Conservation (phyloP, 768 basidiomycete species). For the Naganishia randhawae region DNA sequence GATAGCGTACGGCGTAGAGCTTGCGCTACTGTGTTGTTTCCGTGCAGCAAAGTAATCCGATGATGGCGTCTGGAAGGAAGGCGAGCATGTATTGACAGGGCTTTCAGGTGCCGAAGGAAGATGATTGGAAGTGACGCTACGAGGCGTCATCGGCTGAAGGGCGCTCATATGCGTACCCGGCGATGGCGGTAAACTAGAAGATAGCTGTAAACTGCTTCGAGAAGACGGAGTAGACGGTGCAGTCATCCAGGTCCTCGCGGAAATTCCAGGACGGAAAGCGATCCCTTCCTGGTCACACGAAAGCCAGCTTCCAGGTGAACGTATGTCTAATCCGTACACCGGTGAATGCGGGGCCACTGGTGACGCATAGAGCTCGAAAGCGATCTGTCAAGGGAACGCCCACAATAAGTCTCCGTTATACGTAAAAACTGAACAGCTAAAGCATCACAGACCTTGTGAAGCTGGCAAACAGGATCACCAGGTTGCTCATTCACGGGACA, state of each 20-base stretch:
- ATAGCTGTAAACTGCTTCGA: slow-evolving; percentile 12
- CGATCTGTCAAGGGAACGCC: slow-evolving; percentile 23
- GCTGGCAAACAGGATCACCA: slow-evolving; percentile 89
- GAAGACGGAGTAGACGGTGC: slow-evolving; percentile 25
- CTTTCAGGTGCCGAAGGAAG: slow-evolving; percentile 41
- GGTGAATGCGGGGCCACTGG: slow-evolving; percentile 27
- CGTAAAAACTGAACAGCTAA: too few relatives aligned
- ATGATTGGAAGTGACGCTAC: slow-evolving; percentile 19
- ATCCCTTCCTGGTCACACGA: slow-evolving; percentile 39
- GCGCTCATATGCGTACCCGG: slow-evolving; percentile 36
- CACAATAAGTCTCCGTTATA: background rate
- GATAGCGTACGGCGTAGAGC: slow-evolving; percentile 5
- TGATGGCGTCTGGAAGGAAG: slow-evolving; percentile 26
- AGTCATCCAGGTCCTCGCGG: slow-evolving; percentile 33
- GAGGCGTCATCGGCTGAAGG: slow-evolving; percentile 46
- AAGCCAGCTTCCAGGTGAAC: slow-evolving; percentile 40
- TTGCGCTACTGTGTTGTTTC: slow-evolving; percentile 16
- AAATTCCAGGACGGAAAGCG: slow-evolving; percentile 30
- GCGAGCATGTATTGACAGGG: slow-evolving; percentile 28
- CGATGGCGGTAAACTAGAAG: slow-evolving; percentile 34
- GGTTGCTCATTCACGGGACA: slow-evolving; percentile 72
- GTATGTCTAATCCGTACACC: slow-evolving; percentile 27
- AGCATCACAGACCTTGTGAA: slow-evolving; percentile 68
- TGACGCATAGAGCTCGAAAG: slow-evolving; percentile 41
- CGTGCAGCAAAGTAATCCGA: slow-evolving; percentile 39